Base-by-base conservation (phyloP, 306 rosid species). In the Pterocarpus macrocarpus region DNA sequence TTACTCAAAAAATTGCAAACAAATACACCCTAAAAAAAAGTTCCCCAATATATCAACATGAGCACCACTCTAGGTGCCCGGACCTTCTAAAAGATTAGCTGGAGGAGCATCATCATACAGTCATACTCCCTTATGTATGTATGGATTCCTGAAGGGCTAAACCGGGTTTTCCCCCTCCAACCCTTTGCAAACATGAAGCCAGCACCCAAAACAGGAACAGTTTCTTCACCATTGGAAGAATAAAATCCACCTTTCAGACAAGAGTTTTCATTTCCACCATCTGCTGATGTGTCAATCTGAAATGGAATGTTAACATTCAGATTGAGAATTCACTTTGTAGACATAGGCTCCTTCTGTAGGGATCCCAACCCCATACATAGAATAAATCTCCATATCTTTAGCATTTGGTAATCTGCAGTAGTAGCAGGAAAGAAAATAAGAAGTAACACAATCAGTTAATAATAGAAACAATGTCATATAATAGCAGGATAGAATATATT, bases 11-110 rank as follows among this genome's bases (percentile, higher is more conserved):
- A 22, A 22, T 22, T 22, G 0, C 28, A 22, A 22, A 22, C 28
- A 22, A 22, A 22, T 22, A 22, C 28, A 22, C 28, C 28, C 28
- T 39, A 90, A 88, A 16, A 95, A 95, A 81, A 92, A 92, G 77
- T 92, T 92, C 17, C 97, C 97, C 91, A 92, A 75, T 82, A 92
- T 92, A 80, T 89, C 97, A 73, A 92, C 97, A 82, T 92, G 97
- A 62, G 93, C 93, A 5, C 93, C 95, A 50, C 95, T 92, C 69
- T 92, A 95, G 50, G 97, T 89, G 71, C 97, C 97, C 35, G 95
- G 88, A 8, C 97, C 97, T 87, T 92, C 97, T 62, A 90, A 82
- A 81, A 92, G 90, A 85, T 89, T 90, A 65, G 95, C 88, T 11
- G 97, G 95, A 69, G 93, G 97, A 64, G 97, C 92, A 82, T 92